Base-by-base conservation (phyloP, 208 protist genomes). In the Trypanosoma rangeli region DNA sequence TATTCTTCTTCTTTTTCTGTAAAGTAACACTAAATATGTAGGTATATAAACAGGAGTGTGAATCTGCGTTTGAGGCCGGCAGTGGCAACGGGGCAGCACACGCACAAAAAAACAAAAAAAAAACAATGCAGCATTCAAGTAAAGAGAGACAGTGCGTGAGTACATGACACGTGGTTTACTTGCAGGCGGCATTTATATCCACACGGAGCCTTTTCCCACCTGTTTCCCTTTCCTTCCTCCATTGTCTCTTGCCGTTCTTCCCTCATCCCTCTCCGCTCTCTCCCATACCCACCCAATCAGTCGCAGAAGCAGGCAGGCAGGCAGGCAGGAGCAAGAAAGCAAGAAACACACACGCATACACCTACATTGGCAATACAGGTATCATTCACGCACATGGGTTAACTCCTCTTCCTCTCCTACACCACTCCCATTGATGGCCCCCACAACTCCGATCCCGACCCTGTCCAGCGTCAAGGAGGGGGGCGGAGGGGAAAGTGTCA, bases 51-150 rank as follows among this genome's bases (percentile, higher is more conserved):
- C 42, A 46, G 57, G 33, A 52, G 28, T 49, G 18, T 4, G 15
- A 56, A 20, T 2, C 33, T 2, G 7, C 33, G 33, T 37, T 37
- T 2, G 33, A 37, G 33, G 33, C 7, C 33, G 33, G 7, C 33
- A 7, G 7, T 7, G 33, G 7, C 4, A 50, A 22, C 54, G 5
- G 24, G 0, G 16, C 16, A 48, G n/a, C 20, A 20, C 49, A n/a
- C 9, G 4, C 18, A 20, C 12, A 53, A 24, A 60, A 24, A 68
- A 74, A 61, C 10, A 68, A 48, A 63, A 62, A 64, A 46, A 78
- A 63, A 73, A 13, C 20, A 24, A 68, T 37, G 2, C 33, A 7
- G 33, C 2, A 7, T 37, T 37, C 7, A 37, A 2, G 33, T 37
- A 7, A 2, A 2, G 33, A 37, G 33, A 7, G 33, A 7, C 4